Conservation (phyloP, 1,139 yeast species). For the Saccharomyces hybrid region DNA sequence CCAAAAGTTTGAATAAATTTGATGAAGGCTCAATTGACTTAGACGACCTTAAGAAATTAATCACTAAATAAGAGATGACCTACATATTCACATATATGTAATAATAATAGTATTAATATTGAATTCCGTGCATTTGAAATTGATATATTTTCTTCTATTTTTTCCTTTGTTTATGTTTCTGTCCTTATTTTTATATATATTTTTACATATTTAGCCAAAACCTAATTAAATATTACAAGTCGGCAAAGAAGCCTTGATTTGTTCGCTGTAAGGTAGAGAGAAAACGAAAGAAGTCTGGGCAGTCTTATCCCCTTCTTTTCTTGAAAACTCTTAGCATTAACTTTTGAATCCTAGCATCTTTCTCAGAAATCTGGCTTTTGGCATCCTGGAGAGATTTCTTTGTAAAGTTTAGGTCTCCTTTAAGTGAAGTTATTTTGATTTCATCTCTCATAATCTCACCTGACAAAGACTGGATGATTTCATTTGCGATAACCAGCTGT, state of each 20-base stretch:
- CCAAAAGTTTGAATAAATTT: constrained; percentile 29
- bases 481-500: constrained; percentile 7
- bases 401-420: constrained; percentile 10
- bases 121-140: not conserved
- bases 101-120: not conserved
- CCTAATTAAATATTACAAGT: not conserved
- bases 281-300: not conserved
- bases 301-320: not conserved
- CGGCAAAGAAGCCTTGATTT: not conserved
- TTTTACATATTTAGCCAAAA: not conserved
- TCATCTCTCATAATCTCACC: constrained; percentile 17
- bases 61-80: constrained; percentile 1
- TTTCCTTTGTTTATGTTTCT: not conserved
- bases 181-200: not conserved
- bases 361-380: constrained; percentile 3
- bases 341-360: not conserved
- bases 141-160: not conserved
- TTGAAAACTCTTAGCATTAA: not conserved
- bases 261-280: too few relatives aligned
- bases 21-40: constrained; percentile 16
- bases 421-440: constrained; percentile 13
- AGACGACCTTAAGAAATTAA: constrained; percentile 18
- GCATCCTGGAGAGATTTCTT: constrained; percentile 5
- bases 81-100: not conserved
- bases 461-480: constrained; percentile 10